Percentiles rank a stretch among this genome's conserved stretches.
Evolutionary conservation across 2,329 filamentous ascomycete genomes (phyloP).

Genomic region (Polychaeton citri): DNA sequence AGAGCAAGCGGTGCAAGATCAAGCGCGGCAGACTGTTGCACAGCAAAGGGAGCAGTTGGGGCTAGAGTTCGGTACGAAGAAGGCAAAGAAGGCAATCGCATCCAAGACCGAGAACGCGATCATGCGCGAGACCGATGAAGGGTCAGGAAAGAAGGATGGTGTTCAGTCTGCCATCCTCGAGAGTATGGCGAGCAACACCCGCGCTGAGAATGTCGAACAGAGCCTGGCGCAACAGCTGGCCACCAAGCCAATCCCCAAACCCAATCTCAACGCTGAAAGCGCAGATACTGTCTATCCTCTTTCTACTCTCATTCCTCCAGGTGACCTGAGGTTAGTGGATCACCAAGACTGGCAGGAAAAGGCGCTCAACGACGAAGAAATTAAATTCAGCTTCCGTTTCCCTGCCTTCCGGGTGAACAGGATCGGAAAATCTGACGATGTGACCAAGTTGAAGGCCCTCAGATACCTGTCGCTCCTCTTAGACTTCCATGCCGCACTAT

Average conservation of each 20-base stretch:
- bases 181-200: slow-evolving; percentile 47
- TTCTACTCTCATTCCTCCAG: slow-evolving; percentile 50
- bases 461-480: slow-evolving; percentile 36
- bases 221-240: slow-evolving; percentile 39
- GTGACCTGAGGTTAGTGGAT: slow-evolving; percentile 53
- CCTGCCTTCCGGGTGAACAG: slow-evolving; percentile 51
- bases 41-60: slow-evolving; percentile 57
- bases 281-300: slow-evolving; percentile 62
- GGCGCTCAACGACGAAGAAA: slow-evolving; percentile 43
- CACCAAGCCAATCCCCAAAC: slow-evolving; percentile 58
- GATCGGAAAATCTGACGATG: slow-evolving; percentile 40
- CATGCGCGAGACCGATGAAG: slow-evolving; percentile 20
- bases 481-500: slow-evolving; percentile 31
- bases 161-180: slow-evolving; percentile 48
- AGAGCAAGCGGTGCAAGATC: slow-evolving; percentile 23
- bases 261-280: slow-evolving; percentile 53
- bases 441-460: slow-evolving; percentile 33
- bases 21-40: slow-evolving; percentile 28
- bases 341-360: slow-evolving; percentile 64
- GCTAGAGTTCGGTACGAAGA: slow-evolving; percentile 72
- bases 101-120: slow-evolving; percentile 61
- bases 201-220: slow-evolving; percentile 51
- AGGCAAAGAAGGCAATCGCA: slow-evolving; percentile 65
- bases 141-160: slow-evolving; percentile 39
- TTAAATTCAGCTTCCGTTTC: slow-evolving; percentile 47